These are phyloP conservation scores for Petunia secreta DNA, from an alignment of 257 asterid genomes.

Conservation along the genomic window DNA sequence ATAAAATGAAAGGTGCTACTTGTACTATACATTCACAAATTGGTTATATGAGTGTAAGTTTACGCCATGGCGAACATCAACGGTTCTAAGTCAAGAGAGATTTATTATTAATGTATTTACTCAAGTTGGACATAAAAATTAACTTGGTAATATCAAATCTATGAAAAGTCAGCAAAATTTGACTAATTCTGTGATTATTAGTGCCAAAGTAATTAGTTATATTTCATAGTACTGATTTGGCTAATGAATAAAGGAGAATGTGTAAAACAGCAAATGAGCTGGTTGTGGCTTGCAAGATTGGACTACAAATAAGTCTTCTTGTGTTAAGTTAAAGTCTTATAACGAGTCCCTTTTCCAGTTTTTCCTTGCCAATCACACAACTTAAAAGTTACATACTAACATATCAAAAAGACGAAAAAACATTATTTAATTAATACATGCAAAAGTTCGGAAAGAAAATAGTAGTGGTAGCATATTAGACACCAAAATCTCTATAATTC, in stretches of 20 bases:
- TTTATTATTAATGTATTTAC: not conserved
- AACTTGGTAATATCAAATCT: not conserved
- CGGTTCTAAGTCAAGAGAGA: not conserved
- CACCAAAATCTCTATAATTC: no score
- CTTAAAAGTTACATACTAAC: slow-evolving; percentile 4
- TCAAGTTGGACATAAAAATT: slow-evolving; percentile 4
- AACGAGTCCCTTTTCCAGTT: slow-evolving; percentile 22
- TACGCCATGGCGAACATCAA: not conserved
- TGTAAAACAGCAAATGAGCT: slow-evolving; percentile 35
- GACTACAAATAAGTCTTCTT: slow-evolving; percentile 38
- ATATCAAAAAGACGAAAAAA: not conserved
- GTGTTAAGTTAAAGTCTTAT: slow-evolving; percentile 55
- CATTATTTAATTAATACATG: not conserved
- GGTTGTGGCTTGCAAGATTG: slow-evolving; percentile 48
- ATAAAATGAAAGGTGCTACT: not conserved
- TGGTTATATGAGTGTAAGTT: not conserved
- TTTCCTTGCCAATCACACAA: slow-evolving; percentile 43
- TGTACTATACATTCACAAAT: not conserved
- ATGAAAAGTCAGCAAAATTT: not conserved
- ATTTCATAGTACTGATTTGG: no score
- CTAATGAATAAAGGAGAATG: slow-evolving; percentile 6
- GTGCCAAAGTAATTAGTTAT: not conserved
- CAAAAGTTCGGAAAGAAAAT: not conserved
- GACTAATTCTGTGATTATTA: not conserved
- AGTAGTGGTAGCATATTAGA: no score